phyloP scores from a whole-genome alignment of 352 stramenopile genomes.

The Phytopythium chamaehyphon region DNA sequence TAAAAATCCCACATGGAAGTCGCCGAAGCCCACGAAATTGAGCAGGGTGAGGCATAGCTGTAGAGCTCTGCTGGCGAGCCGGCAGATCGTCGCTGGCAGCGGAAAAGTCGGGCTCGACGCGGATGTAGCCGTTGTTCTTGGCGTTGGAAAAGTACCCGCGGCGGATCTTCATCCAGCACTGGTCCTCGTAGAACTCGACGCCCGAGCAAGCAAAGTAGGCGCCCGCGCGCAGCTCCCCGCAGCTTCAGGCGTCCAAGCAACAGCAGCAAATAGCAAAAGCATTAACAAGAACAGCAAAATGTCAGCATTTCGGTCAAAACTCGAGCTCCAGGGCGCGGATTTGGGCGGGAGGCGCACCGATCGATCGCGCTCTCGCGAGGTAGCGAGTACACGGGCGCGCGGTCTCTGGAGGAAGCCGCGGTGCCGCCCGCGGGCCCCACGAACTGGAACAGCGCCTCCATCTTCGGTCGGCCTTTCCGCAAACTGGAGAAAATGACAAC shows the following conservation, averaged over 20 bases:
- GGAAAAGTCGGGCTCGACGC: slow-evolving; percentile 47
- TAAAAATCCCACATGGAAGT: slow-evolving; percentile 39
- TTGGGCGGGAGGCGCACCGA: slow-evolving; percentile 14
- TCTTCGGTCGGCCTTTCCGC: slow-evolving; percentile 11
- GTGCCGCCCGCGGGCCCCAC: slow-evolving; percentile 29
- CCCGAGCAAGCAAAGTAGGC: slow-evolving; percentile 67
- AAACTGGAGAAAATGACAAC: no score
- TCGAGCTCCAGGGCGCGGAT: background rate
- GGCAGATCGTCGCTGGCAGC: slow-evolving; percentile 19
- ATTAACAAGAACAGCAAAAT: no score
- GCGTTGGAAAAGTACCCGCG: slow-evolving; percentile 72
- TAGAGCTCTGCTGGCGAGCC: slow-evolving; percentile 20
- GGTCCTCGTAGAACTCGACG: slow-evolving; percentile 44
- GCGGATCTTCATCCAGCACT: slow-evolving; percentile 78
- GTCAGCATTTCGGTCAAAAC: no score
- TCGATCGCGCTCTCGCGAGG: slow-evolving; percentile 58
- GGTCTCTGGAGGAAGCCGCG: slow-evolving; percentile 26
- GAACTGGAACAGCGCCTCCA: slow-evolving; percentile 80
- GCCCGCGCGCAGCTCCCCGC: slow-evolving; percentile 48
- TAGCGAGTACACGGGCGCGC: slow-evolving; percentile 57
- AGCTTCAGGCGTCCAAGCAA: slow-evolving; percentile 15
- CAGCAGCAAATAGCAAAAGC: background rate
- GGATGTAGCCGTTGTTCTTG: slow-evolving; percentile 65
- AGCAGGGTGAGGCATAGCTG: slow-evolving; percentile 13
- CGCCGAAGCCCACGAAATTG: slow-evolving; percentile 49